These are phyloP conservation scores for Anacardium occidentale DNA, from an alignment of 345 rosid genomes.

Conservation along the genomic window DNA sequence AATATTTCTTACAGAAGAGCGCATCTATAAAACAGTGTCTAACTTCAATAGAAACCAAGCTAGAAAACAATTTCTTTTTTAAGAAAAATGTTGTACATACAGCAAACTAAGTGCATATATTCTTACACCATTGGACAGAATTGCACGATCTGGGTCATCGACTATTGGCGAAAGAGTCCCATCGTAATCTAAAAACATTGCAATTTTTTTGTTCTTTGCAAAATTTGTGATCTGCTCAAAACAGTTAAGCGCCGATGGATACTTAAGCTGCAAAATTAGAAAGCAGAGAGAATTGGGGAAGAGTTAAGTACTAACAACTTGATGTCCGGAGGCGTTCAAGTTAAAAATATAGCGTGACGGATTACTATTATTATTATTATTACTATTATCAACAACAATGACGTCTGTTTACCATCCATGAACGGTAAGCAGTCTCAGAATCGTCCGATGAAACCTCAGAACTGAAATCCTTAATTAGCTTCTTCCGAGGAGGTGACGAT, in stretches of 20 bases:
- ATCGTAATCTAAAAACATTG: slow-evolving; percentile 84
- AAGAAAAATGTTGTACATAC: neutral
- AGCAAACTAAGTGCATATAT: slow-evolving; percentile 3
- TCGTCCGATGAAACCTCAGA: slow-evolving; percentile 59
- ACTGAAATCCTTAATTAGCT: slow-evolving; percentile 51
- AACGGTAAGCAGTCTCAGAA: slow-evolving; percentile 50
- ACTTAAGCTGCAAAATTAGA: slow-evolving; percentile 51
- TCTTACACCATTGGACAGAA: slow-evolving; percentile 77
- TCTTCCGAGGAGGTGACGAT: slow-evolving; percentile 92
- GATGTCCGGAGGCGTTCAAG: neutral
- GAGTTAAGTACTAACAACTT: no score
- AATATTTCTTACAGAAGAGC: slow-evolving; percentile 73
- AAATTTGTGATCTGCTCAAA: slow-evolving; percentile 53
- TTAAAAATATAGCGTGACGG: neutral
- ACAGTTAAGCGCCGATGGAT: slow-evolving; percentile 77
- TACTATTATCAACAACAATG: neutral
- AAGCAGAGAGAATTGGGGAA: neutral
- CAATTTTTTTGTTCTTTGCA: slow-evolving; percentile 73
- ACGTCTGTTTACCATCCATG: slow-evolving; percentile 66
- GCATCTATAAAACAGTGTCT: slow-evolving; percentile 56
- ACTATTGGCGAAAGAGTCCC: slow-evolving; percentile 95
- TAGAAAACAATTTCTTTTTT: neutral
- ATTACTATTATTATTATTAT: no score
- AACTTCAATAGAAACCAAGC: neutral
- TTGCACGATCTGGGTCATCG: slow-evolving; percentile 77